Evolutionary conservation across 2,329 filamentous ascomycete genomes (phyloP), one percentile per base, ranked within the genome.

Genomic region (Penicillium aurantiogriseum): DNA sequence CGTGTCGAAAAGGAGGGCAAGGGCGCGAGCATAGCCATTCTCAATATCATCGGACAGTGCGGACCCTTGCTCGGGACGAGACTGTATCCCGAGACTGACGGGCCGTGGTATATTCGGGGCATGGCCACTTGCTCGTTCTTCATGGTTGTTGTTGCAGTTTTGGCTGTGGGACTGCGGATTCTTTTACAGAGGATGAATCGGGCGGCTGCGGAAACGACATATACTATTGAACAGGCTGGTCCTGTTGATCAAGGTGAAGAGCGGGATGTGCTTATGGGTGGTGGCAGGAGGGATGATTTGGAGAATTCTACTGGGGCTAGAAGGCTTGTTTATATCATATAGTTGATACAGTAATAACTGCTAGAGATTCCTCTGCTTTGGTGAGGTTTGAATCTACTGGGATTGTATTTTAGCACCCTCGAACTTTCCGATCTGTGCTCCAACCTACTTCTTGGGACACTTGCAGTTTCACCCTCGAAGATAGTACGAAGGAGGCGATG

Each of bases 11-110:
- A 87, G 60, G 84, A 83, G 51, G 84, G 85, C 7, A 88, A 89
- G 63, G 90, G 90, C 0, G 85, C 85, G 1, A 90, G 88, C 1
- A 90, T 96, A 67, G 90, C 89, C 1, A 80, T 96, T 33, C 74
- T 97, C 69, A 92, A 96, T 73, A 68, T 91, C 36, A 81, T 96
- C 15, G 92, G 91, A 1, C 91, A 95, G 75, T 88, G 87, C 62
- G 91, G 91, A 0, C 90, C 91, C 2, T 74, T 90, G 4, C 76
- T 89, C n/a, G 87, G 87, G 17, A 88, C 85, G 7, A 78, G 85
- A 44, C 73, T 90, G 50, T 90, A 89, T 65, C 88, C 87, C 0
- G 64, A 69, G 21, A 65, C 69, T 11, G 83, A 88, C 59, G 81
- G 77, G 10, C 86, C 87, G 1, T 87, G 81, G 69, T 90, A 88